These are phyloP conservation scores for Colletotrichum sp. DNA, from an alignment of 2,329 filamentous ascomycete genomes.

Conservation along the genomic window DNA sequence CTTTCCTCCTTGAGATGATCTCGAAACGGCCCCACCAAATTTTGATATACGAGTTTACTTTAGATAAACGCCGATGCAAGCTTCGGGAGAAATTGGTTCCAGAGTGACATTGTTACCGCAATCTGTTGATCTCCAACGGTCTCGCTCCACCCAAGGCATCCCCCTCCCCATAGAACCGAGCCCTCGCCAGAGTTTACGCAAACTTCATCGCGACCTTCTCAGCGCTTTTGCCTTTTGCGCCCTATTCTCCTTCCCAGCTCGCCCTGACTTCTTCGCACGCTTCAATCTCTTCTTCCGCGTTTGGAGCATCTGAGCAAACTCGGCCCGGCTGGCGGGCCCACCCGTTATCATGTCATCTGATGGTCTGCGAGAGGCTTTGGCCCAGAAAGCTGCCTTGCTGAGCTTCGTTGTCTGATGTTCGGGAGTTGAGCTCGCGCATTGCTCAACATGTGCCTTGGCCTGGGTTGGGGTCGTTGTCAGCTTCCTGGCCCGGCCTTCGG, in stretches of 20 bases:
- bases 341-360: background rate
- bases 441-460: background rate
- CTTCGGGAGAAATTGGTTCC: conserved; percentile 14
- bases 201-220: background rate
- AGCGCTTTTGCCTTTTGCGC: background rate
- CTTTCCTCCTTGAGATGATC: conserved; percentile 17
- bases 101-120: conserved; percentile 1
- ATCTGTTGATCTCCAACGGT: conserved; percentile 14
- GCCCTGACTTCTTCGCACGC: background rate
- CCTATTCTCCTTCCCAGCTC: background rate
- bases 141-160: background rate
- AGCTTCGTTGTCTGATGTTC: background rate
- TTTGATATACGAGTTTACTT: conserved; percentile 19
- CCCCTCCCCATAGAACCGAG: background rate
- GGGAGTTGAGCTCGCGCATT: background rate
- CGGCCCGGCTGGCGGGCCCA: background rate
- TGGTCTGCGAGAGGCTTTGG: background rate
- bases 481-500: background rate
- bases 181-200: background rate
- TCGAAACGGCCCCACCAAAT: conserved; percentile 17
- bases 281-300: background rate
- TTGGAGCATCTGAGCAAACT: background rate
- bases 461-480: background rate
- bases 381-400: background rate
- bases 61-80: conserved; percentile 19